These are phyloP conservation scores for Capsicum rhomboideum DNA, from an alignment of 257 asterid genomes.

Conservation along the genomic window DNA sequence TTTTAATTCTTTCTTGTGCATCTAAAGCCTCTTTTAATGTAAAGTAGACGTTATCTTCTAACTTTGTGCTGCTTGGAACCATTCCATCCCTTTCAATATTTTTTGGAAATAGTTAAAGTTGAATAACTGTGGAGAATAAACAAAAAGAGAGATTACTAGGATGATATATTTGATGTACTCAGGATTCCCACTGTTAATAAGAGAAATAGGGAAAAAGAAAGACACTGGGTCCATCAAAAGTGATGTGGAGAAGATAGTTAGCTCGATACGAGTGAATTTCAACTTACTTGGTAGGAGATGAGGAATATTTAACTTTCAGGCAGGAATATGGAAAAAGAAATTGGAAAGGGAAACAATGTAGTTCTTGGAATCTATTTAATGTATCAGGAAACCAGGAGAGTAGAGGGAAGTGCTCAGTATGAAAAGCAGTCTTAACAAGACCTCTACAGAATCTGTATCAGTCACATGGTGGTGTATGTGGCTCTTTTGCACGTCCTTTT, in stretches of 20 bases:
- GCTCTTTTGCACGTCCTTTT: neutral
- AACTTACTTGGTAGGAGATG: neutral
- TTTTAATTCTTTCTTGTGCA: neutral
- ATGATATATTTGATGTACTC: neutral
- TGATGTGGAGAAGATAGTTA: neutral
- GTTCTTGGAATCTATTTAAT: neutral
- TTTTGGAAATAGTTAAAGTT: neutral
- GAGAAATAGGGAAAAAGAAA: neutral
- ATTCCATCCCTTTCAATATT: neutral
- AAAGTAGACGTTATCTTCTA: neutral
- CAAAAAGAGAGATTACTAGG: neutral
- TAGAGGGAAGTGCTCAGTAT: neutral
- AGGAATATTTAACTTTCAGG: neutral
- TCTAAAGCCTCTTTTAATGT: neutral
- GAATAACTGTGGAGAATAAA: neutral
- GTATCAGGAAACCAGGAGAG: neutral
- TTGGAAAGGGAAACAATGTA: neutral
- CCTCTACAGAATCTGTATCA: neutral
- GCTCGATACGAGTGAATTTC: neutral
- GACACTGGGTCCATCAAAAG: neutral
- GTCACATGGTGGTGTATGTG: neutral
- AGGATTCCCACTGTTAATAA: neutral
- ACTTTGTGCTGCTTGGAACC: neutral
- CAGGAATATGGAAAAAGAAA: neutral
- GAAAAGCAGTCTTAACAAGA: neutral